Evolutionary conservation across 768 basidiomycete genomes (phyloP).

Genomic region (Sporobolomyces pararoseus): DNA sequence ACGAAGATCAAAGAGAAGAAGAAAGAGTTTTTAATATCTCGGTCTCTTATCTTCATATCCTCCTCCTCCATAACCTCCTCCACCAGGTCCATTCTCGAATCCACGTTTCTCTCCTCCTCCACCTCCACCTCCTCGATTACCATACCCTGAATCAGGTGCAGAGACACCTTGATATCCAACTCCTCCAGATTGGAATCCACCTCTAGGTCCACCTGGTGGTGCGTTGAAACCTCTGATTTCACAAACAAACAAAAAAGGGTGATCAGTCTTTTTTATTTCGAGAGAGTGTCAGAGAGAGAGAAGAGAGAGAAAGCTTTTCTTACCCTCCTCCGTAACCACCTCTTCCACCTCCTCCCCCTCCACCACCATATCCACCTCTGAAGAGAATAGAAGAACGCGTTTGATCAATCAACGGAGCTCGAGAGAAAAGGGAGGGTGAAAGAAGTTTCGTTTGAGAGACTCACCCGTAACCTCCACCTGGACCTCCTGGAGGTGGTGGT

Average conservation of each 20-base stretch:
- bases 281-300: too few relatives aligned
- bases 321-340: background rate
- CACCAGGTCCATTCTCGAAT: conserved; percentile 11
- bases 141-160: conserved; percentile 57
- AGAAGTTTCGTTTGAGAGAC: too few relatives aligned
- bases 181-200: conserved; percentile 46
- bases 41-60: conserved; percentile 34
- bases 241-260: too few relatives aligned
- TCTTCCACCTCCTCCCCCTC: conserved; percentile 46
- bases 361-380: conserved; percentile 22
- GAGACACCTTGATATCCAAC: conserved; percentile 54
- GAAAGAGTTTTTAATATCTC: conserved; percentile 19
- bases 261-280: too few relatives aligned
- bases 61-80: conserved; percentile 29
- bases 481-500: too few relatives aligned
- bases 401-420: too few relatives aligned
- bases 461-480: too few relatives aligned
- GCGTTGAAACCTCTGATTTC: too few relatives aligned
- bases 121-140: conserved; percentile 50
- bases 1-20: background rate
- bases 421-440: too few relatives aligned
- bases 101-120: conserved; percentile 43
- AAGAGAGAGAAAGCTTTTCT: too few relatives aligned
- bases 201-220: background rate
- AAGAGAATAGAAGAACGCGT: background rate